Evolutionary conservation across 805 yeast genomes (phyloP).

Genomic region (Saturnispora dispora): DNA sequence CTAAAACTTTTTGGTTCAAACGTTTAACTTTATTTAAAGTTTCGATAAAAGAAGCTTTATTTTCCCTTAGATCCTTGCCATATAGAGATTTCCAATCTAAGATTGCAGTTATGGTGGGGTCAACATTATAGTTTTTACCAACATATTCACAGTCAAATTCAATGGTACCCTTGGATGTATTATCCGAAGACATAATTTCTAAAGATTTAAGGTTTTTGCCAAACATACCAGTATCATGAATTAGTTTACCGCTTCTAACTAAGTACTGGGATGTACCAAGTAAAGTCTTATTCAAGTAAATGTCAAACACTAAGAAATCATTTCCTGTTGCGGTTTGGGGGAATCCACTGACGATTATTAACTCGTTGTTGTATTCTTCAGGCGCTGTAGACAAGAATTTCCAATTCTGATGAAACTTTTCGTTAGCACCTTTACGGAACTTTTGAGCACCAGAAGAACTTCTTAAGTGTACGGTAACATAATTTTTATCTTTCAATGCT

Average conservation of each 20-base stretch:
- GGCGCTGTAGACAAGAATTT: slow-evolving; percentile 64
- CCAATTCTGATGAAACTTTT: slow-evolving; percentile 45
- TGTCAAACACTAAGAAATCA: slow-evolving; percentile 46
- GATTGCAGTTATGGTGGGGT: slow-evolving; percentile 43
- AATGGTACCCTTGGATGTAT: slow-evolving; percentile 33
- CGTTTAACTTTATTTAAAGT: slow-evolving; percentile 43
- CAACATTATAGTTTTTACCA: slow-evolving; percentile 59
- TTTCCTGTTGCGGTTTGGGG: slow-evolving; percentile 27
- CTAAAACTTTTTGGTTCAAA: slow-evolving; percentile 43
- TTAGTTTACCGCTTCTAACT: slow-evolving; percentile 22
- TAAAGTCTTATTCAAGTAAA: slow-evolving; percentile 54
- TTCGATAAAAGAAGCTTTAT: slow-evolving; percentile 36
- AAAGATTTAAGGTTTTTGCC: slow-evolving; percentile 34
- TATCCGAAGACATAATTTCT: slow-evolving; percentile 34
- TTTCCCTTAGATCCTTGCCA: slow-evolving; percentile 32
- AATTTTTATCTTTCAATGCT: slow-evolving; percentile 27
- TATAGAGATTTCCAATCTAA: slow-evolving; percentile 43
- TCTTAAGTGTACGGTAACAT: slow-evolving; percentile 45
- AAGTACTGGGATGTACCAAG: slow-evolving; percentile 50
- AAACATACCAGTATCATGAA: slow-evolving; percentile 28
- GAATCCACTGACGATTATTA: slow-evolving; percentile 54
- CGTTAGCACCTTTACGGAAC: slow-evolving; percentile 65
- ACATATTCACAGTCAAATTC: slow-evolving; percentile 56
- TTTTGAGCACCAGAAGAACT: slow-evolving; percentile 42
- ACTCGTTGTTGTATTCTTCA: slow-evolving; percentile 65